Evolutionary conservation across 495 filamentous ascomycete genomes (phyloP), one percentile per base, ranked within the genome.

Genomic region (Tuber borchii): DNA sequence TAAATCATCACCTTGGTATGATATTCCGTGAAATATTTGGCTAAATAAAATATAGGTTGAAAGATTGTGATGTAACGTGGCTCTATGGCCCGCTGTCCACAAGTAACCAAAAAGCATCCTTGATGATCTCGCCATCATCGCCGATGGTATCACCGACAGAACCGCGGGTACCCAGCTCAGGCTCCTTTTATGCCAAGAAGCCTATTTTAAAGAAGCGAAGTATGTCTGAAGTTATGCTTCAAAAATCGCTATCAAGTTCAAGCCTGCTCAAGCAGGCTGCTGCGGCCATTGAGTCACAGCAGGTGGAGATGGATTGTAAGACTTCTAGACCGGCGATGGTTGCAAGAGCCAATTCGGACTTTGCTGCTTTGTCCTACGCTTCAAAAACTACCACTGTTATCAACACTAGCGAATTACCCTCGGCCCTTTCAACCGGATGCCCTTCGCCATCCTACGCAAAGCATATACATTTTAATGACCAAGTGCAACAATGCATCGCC

Each of bases 31-130:
- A 69, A 34, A 71, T 71, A 44, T 20, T 37, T 70, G 39, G n/a
- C 77, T 85, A 75, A 82, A 74, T 42, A 26, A 44, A 65, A 65
- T 73, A 37, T 82, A 97, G 94, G 95, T 85, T 98, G 56, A 99
- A 99, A 82, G 95, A 99, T 79, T 94, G 91, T 82, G 95, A 99
- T 83, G 93, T 97, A 39, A 98, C 95, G 71, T 99, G 95, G 95
- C 87, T 99, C 3, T 99, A 99, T 81, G 95, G 95, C 0, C 95
- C 95, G 42, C 85, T 99, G 45, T 95, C 96, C 81, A 91, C 91
- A 2, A 90, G 87, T 69, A 85, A 82, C 56, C 87, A 82, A 12
- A 86, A 76, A 72, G 78, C 84, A 17, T 82, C 85, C 22, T 72
- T 80, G 19, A 83, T 83, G 6, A 83, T 85, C 77, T 86, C 81